Evolutionary conservation across 306 rosid species (phyloP).

Genomic region (Carpinus viminea): DNA sequence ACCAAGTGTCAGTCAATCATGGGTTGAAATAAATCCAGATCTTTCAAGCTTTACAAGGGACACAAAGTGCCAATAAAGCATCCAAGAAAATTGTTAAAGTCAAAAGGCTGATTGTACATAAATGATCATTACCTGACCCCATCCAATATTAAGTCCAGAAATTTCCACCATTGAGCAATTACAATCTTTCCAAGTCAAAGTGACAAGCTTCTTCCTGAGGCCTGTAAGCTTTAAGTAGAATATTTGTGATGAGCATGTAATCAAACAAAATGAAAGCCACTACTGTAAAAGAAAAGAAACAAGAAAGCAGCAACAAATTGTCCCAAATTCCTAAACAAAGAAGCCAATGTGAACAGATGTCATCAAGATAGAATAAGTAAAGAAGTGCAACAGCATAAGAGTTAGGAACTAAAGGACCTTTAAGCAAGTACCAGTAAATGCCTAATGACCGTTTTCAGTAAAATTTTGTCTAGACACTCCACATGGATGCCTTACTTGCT

Average conservation of each 20-base stretch:
- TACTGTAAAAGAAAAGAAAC: neutral
- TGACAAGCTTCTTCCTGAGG: conserved; percentile 54
- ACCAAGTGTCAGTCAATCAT: neutral
- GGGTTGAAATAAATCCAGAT: neutral
- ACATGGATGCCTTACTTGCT: neutral
- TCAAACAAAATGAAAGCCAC: neutral
- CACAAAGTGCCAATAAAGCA: conserved; percentile 25
- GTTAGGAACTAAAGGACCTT: neutral
- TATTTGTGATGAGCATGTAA: conserved; percentile 33
- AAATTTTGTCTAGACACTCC: neutral
- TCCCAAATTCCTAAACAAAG: neutral
- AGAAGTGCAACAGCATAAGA: neutral
- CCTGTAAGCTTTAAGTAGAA: conserved; percentile 72
- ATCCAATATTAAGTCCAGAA: conserved; percentile 95
- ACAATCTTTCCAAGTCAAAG: conserved; percentile 59
- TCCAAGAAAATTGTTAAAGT: conserved; percentile 17
- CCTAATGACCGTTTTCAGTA: neutral
- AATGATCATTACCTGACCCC: conserved; percentile 83
- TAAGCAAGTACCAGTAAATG: neutral
- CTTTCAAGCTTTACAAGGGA: neutral
- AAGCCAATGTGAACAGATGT: neutral
- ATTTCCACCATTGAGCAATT: conserved; percentile 77
- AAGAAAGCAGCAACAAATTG: neutral
- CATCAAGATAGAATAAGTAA: neutral
- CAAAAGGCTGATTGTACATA: conserved; percentile 8